Evolutionary conservation across 106 monocot genomes (phyloP).

Genomic region (Agapanthus africanus): DNA sequence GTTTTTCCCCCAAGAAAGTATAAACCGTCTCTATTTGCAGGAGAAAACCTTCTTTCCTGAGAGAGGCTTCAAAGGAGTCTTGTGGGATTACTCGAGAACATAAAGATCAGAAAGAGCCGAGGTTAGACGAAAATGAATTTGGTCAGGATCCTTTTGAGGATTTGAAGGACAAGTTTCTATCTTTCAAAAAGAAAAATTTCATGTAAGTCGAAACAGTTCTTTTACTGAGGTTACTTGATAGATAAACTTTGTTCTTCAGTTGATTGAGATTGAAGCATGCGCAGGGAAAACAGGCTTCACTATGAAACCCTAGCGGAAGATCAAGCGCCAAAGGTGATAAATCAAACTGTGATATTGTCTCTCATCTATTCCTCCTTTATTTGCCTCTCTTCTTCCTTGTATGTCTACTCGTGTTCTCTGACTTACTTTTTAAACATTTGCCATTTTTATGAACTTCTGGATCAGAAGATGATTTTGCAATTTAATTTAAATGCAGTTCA

Average conservation of each 20-base stretch:
- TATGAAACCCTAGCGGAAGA: conserved; percentile 68
- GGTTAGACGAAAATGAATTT: conserved; percentile 20
- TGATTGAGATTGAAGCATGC: conserved; percentile 17
- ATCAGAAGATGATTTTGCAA: background rate
- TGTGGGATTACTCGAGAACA: conserved; percentile 30
- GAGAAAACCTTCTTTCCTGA: conserved; percentile 16
- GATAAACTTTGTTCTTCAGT: background rate
- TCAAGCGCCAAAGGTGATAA: conserved; percentile 82
- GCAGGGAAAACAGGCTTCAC: conserved; percentile 61
- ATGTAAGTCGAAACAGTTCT: conserved; percentile 45
- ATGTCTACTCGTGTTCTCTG: background rate
- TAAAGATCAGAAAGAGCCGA: conserved; percentile 23
- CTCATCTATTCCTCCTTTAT: conserved; percentile 6
- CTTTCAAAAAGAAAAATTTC: conserved; percentile 61
- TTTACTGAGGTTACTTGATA: background rate
- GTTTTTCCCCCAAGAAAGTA: too few relatives aligned
- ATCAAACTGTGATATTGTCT: too few relatives aligned
- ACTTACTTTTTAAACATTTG: background rate
- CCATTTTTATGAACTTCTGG: background rate
- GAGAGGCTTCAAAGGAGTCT: conserved; percentile 40
- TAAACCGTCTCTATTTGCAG: conserved; percentile 30
- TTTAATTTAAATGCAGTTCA: conserved; percentile 61
- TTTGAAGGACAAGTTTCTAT: conserved; percentile 61
- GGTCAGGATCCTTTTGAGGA: conserved; percentile 57
- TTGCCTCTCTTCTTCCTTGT: background rate